phyloP scores from a whole-genome alignment of 2,329 filamentous ascomycete species.

The Xylaria sp. region DNA sequence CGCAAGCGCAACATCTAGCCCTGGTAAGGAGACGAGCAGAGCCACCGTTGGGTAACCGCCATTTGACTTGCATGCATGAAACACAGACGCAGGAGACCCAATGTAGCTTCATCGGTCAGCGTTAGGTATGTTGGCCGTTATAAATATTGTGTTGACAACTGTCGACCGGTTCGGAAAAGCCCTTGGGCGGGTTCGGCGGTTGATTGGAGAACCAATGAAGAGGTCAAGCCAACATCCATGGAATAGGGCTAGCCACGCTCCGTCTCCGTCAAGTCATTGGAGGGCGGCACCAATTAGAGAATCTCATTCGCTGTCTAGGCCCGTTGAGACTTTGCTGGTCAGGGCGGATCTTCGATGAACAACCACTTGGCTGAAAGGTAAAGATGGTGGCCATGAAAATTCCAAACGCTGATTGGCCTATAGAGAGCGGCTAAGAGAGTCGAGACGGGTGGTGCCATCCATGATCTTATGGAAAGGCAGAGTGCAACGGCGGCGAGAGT shows the following conservation, averaged over 20 bases:
- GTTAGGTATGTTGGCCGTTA: slow-evolving; percentile 29
- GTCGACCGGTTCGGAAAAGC: slow-evolving; percentile 27
- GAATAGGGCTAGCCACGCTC: slow-evolving; percentile 21
- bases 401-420: slow-evolving; percentile 29
- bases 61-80: slow-evolving; percentile 46
- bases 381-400: slow-evolving; percentile 9
- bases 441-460: slow-evolving; percentile 10
- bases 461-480: slow-evolving; percentile 11
- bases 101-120: slow-evolving; percentile 41
- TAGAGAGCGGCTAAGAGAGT: slow-evolving; percentile 12
- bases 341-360: slow-evolving; percentile 32
- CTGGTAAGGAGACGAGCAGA: slow-evolving; percentile 23
- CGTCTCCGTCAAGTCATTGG: slow-evolving; percentile 17
- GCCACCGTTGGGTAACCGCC: slow-evolving; percentile 40
- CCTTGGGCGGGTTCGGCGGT: slow-evolving; percentile 33
- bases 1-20: slow-evolving; percentile 13
- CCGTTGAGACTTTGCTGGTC: slow-evolving; percentile 25
- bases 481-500: slow-evolving; percentile 12
- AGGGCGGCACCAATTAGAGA: slow-evolving; percentile 26
- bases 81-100: slow-evolving; percentile 44
- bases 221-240: slow-evolving; percentile 15
- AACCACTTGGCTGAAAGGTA: slow-evolving; percentile 23
- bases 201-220: slow-evolving; percentile 34
- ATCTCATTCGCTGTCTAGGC: slow-evolving; percentile 14
- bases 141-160: slow-evolving; percentile 18